Evolutionary conservation across 768 basidiomycete species (phyloP).

Genomic region (Peribolospora baueri): DNA sequence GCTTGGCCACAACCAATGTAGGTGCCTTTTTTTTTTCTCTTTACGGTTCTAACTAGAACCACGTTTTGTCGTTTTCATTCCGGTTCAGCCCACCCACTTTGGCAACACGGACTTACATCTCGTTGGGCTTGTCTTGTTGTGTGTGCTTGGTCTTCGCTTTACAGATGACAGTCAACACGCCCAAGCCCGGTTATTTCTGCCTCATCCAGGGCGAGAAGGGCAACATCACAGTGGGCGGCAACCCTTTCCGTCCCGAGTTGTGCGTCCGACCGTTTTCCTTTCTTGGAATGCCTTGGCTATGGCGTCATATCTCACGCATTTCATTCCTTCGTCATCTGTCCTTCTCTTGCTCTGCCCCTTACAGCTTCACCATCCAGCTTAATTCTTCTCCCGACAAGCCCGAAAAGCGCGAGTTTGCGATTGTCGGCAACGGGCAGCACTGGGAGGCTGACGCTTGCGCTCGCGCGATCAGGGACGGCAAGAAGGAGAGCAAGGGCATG

Average conservation of each 20-base stretch:
- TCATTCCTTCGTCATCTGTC: background rate
- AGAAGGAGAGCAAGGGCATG: conserved; percentile 6
- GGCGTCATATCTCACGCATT: background rate
- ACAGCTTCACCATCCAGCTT: background rate
- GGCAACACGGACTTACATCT: conserved; percentile 1
- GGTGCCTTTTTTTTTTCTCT: no score
- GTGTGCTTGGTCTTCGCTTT: background rate
- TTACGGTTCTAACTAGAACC: background rate
- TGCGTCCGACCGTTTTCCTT: background rate
- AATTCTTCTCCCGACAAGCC: background rate
- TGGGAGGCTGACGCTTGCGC: conserved; percentile 13
- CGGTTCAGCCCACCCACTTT: background rate
- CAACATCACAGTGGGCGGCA: background rate
- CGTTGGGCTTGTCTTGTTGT: background rate
- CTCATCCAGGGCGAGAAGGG: conserved; percentile 5
- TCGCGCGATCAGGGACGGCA: conserved; percentile 10
- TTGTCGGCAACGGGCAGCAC: conserved; percentile 8
- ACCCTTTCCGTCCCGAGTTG: background rate
- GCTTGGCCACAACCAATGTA: background rate
- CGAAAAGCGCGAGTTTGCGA: background rate
- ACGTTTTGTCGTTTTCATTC: no score
- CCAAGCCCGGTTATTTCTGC: background rate
- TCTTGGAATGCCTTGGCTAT: background rate
- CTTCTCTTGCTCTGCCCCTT: background rate
- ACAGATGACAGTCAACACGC: background rate